phyloP scores from a whole-genome alignment of 805 yeast genomes.

The Lachancea meyersii region DNA sequence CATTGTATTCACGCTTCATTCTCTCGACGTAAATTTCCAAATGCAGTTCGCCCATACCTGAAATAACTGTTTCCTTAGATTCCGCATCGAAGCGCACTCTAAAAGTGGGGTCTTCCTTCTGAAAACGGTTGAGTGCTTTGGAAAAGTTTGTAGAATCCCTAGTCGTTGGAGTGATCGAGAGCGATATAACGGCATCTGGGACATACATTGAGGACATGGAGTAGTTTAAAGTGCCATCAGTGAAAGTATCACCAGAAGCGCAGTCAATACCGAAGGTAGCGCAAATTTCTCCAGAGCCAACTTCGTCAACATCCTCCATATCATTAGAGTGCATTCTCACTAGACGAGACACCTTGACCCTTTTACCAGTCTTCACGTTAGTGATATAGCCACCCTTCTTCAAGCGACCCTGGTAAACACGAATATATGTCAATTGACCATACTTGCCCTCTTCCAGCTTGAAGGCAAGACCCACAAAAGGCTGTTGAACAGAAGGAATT shows the following conservation, averaged over 20 bases:
- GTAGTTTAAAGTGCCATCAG: conserved; percentile 71
- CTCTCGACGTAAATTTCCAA: conserved; percentile 96
- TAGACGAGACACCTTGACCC: conserved; percentile 84
- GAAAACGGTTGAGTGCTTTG: conserved; percentile 95
- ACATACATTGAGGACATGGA: conserved; percentile 98
- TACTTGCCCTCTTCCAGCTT: conserved; percentile 97
- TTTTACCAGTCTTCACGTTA: conserved; percentile 88
- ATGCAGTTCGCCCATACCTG: conserved; percentile 98
- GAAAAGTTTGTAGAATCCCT: conserved; percentile 87
- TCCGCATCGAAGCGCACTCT: conserved; percentile 90
- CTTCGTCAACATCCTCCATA: conserved; percentile 96
- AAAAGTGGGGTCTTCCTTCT: conserved; percentile 98
- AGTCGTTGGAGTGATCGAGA: conserved; percentile 81
- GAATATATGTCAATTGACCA: conserved; percentile 94
- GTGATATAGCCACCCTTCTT: conserved; percentile 85
- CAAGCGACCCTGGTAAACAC: conserved; percentile 94
- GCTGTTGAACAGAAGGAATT: conserved; percentile 63
- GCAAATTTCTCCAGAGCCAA: conserved; percentile 97
- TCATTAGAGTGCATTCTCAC: conserved; percentile 99
- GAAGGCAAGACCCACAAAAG: conserved; percentile 96
- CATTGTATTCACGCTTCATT: conserved; percentile 95
- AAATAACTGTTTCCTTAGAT: conserved; percentile 76
- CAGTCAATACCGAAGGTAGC: conserved; percentile 99
- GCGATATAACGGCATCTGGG: conserved; percentile 96
- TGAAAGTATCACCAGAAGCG: conserved; percentile 96